Base-by-base conservation (phyloP, 2,329 filamentous ascomycete species). In the Ceratocystis cacaofunesta region DNA sequence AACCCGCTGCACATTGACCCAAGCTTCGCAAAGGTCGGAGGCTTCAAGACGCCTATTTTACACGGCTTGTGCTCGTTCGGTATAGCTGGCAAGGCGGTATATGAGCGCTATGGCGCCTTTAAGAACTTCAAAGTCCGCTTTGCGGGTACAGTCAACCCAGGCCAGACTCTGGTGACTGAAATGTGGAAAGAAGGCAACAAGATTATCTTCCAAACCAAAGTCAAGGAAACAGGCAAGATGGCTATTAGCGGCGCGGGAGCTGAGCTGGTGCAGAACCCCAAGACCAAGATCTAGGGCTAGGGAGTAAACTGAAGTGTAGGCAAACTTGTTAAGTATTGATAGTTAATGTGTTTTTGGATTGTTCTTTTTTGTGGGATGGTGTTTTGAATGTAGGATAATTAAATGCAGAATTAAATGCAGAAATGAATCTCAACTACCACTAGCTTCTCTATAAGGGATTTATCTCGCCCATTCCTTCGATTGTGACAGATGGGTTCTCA, bases 1-100 rank as follows among this genome's bases (percentile, higher is more conserved):
- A 97, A 99, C 80, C 94, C 94, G 15, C 85, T 99, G 1, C 94
- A 99, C 78, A 88, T 99, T 68, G 94, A 99, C 75, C 94, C 94
- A 1, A 83, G 85, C 62, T 97, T 99, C 76, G 90, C 90, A 78
- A 94, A 94, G 79, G 86, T 95, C 71, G 94, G 92, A 67, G 94
- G 94, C 67, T 99, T 99, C 85, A 88, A 94, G 78, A 84, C 80
- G 32, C 94, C 94, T 12, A 99, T 99, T 74, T 80, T 99, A 64
- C 94, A 99, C 79, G 94, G 94, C n/a, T 84, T 99, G 46, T 96
- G 91, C 82, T 94, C 86, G 74, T 92, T 99, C 72, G 94, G 94
- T 70, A 85, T 97, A 70, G 87, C 89, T 17, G 90, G 87, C 69
- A 96, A 96, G 82, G 91, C 92, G 68, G 85, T 99, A 48, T 88